Evolutionary conservation across 169 alveolate genomes (phyloP), one percentile per base, ranked within the genome.

Genomic region (Plasmodium gaboni): DNA sequence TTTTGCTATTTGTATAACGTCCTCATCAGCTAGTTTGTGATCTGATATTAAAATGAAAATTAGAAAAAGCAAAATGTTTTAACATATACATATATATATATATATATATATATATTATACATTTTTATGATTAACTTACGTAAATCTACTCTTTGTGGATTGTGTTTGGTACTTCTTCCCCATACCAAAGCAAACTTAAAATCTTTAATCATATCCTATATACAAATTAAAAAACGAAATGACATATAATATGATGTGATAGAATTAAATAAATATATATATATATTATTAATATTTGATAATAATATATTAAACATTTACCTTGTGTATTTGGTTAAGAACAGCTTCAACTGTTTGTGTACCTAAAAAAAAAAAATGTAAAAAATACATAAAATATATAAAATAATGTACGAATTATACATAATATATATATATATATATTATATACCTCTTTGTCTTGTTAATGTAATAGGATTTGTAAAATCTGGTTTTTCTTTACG

Each of bases 161-260:
- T 97, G 88, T 97, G 99, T 92, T 98, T 98, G 15, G 97, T 99
- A 63, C 99, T 96, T 73, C 94, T 93, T 17, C 99, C 99, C 99
- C 99, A 98, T 28, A 98, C 99, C 63, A 97, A 92, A n/a, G 99
- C 99, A 61, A 95, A 97, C 92, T 97, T 97, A 92, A 95, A 92
- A 63, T 96, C 97, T 32, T 93, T 95, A 68, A 95, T 93, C 85
- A 96, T 63, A 65, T 94, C 95, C 88, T 76, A 61, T n/a, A 64
- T 15, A 24, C 19, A 55, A 64, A 76, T 28, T 28, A 28, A 28
- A 28, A 28, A 28, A 28, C 3, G 1, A 28, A 28, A 1, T 28
- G 38, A 28, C 38, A 28, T 28, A 28, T 28, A 28, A 28, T 28
- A 28, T 28, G 38, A 28, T 28, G 38, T 28, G 38, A 28, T 28